Conservation (phyloP, 805 yeast genomes). For the Lachancea quebecensis region DNA sequence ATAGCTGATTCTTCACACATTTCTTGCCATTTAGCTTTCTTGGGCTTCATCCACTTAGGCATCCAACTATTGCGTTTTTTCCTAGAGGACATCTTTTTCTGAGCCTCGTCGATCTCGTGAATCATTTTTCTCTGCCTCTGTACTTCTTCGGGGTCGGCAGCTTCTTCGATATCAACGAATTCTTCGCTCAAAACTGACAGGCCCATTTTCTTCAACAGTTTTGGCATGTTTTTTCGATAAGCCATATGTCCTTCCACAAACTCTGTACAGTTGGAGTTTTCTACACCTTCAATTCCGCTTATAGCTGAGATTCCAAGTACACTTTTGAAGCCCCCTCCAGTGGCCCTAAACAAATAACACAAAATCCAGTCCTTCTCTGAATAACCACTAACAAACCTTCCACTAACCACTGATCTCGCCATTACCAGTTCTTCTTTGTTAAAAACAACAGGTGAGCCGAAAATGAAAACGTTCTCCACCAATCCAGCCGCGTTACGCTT, state of each 20-base stretch:
- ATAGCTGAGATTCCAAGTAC: constrained; percentile 86
- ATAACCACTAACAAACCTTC: constrained; percentile 83
- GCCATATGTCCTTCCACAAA: constrained; percentile 93
- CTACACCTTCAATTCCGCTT: constrained; percentile 55
- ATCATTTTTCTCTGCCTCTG: constrained; percentile 79
- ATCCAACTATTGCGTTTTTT: constrained; percentile 37
- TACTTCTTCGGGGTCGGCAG: constrained; percentile 77
- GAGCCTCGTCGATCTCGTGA: constrained; percentile 80
- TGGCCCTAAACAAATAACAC: constrained; percentile 91
- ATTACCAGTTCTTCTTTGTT: constrained; percentile 68
- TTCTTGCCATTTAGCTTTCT: constrained; percentile 54
- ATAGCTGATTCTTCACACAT: constrained; percentile 45
- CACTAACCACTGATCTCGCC: constrained; percentile 83
- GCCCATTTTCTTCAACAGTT: constrained; percentile 56
- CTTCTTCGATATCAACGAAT: constrained; percentile 88
- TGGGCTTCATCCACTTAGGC: constrained; percentile 43
- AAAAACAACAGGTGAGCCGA: constrained; percentile 84
- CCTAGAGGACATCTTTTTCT: constrained; percentile 45
- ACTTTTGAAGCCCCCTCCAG: constrained; percentile 87
- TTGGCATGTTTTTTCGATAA: constrained; percentile 92
- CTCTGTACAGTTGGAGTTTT: constrained; percentile 82
- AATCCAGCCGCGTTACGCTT: constrained; percentile 81
- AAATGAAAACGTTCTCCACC: constrained; percentile 77
- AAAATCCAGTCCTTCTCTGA: constrained; percentile 93
- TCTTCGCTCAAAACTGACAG: constrained; percentile 85